Evolutionary conservation across 192 early-diverging fungal genomes (phyloP), one percentile per base, ranked within the genome.

Genomic region (Tieghemiomyces parasiticus): DNA sequence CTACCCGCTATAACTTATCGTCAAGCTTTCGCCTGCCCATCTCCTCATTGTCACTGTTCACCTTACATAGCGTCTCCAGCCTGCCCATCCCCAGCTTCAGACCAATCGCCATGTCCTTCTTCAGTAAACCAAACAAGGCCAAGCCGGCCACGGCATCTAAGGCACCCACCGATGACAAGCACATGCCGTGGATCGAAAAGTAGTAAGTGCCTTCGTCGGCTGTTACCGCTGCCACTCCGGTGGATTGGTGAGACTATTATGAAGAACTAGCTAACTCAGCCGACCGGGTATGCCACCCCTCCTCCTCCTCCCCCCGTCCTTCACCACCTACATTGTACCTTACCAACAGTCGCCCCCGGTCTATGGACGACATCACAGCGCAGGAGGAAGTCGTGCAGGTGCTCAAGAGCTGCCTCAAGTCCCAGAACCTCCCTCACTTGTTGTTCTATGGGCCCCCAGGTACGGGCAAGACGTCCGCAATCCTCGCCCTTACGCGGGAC

Each of bases 381-480:
- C 95, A 97, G 66, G 91, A 91, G 62, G 87, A 95, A 58, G 84
- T 84, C 3, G 87, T 95, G 2, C 71, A 78, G 14, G 89, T 95
- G 0, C 77, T 95, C 38, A 81, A 79, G 63, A 88, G 83, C 55
- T 81, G 90, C 8, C 67, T 97, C n/a, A 78, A 85, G 60, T 89
- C 92, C 4, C 78, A 90, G 54, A 94, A 97, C 70, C 76, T 98
- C 31, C 95, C 95, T 16, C 95, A 98, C 66, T 74, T 96, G 28
- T 71, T 98, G 31, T 96, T 98, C 67, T 96, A 95, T 71, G 95
- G 95, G n/a, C 92, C 92, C 42, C 89, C 95, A 35, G 95, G 95
- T 31, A 98, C 92, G 0, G 95, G 95, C 66, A 98, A 98, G 69
- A 98, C 95, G 3, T 91, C 88, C 0, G 93, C 93, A 0, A 92